Percentiles rank a stretch among this genome's conserved stretches.
Evolutionary conservation across 352 stramenopile genomes (phyloP).

Genomic region (Peronospora belbahrii): DNA sequence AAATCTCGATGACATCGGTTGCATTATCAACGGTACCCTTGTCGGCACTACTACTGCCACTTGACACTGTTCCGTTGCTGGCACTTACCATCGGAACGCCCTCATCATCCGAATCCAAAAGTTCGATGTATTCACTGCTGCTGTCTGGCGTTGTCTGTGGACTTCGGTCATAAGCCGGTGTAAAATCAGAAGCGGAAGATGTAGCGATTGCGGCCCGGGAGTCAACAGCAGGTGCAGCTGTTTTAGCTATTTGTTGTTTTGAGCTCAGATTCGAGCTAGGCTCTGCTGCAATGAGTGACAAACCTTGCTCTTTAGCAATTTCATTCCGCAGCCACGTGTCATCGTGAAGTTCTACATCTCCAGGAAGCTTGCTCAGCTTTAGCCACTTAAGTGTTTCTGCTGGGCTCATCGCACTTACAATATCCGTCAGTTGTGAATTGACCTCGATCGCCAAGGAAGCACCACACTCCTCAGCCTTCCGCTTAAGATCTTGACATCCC

Average conservation of each 20-base stretch:
- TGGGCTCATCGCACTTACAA: conserved; percentile 60
- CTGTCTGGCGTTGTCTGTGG: conserved; percentile 27
- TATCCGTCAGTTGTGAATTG: conserved; percentile 65
- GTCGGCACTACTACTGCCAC: background rate
- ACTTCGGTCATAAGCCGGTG: conserved; percentile 7
- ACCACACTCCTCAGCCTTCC: conserved; percentile 44
- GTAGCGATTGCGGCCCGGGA: conserved; percentile 2
- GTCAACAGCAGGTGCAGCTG: background rate
- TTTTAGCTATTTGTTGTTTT: background rate
- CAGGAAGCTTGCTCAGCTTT: conserved; percentile 52
- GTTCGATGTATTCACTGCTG: conserved; percentile 47
- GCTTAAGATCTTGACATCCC: conserved; percentile 63
- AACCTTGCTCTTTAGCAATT: conserved; percentile 51
- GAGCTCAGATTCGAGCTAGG: background rate
- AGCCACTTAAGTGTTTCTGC: conserved; percentile 64
- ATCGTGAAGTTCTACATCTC: conserved; percentile 59
- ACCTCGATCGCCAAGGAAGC: conserved; percentile 72
- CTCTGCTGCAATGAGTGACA: conserved; percentile 7
- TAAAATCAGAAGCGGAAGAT: conserved; percentile 3
- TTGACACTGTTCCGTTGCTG: conserved; percentile 2
- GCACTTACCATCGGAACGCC: conserved; percentile 4
- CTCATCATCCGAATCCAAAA: conserved; percentile 51
- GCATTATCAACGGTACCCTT: conserved; percentile 10
- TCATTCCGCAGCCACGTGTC: conserved; percentile 65
- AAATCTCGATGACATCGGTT: conserved; percentile 35